A percentile compares a stretch with the other conserved stretches of the same genome.
These are phyloP conservation scores for Chaetomium sp. DNA, from an alignment of 2,329 filamentous ascomycete genomes.

Conservation along the genomic window DNA sequence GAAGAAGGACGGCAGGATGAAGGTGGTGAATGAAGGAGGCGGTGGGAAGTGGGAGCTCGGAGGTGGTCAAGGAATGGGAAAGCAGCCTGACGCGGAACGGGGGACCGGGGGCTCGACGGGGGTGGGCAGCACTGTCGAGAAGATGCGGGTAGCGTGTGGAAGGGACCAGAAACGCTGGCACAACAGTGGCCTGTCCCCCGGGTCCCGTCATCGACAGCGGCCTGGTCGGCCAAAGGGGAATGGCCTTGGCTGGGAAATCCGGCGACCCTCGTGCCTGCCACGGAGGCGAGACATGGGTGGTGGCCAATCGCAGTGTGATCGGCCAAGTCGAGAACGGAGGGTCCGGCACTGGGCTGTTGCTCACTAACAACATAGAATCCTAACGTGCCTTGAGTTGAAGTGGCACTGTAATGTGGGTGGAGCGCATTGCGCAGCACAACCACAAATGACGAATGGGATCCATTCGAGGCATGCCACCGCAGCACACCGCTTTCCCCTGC, in stretches of 20 bases:
- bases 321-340: slow-evolving; percentile 10
- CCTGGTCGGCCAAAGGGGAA: slow-evolving; percentile 19
- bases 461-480: slow-evolving; percentile 14
- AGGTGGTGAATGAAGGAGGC: slow-evolving; percentile 15
- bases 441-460: slow-evolving; percentile 22
- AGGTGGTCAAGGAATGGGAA: neutral
- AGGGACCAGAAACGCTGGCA: slow-evolving; percentile 23
- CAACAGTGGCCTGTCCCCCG: slow-evolving; percentile 16
- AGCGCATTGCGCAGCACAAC: slow-evolving; percentile 8
- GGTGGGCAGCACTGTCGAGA: slow-evolving; percentile 13
- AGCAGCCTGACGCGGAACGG: slow-evolving; percentile 5
- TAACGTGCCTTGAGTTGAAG: slow-evolving; percentile 10
- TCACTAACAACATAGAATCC: neutral
- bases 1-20: slow-evolving; percentile 13
- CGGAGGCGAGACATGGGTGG: slow-evolving; percentile 16
- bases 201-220: slow-evolving; percentile 10
- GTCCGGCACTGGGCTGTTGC: slow-evolving; percentile 18
- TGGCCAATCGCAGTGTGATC: slow-evolving; percentile 15
- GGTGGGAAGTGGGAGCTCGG: slow-evolving; percentile 8
- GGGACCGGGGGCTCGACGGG: neutral
- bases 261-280: slow-evolving; percentile 16
- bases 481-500: slow-evolving; percentile 16
- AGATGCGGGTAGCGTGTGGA: slow-evolving; percentile 22
- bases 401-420: slow-evolving; percentile 16
- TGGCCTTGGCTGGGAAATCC: slow-evolving; percentile 11